Evolutionary conservation across 176 grass and related monocot species (phyloP).

Genomic region (Alopecurus myosuroides): DNA sequence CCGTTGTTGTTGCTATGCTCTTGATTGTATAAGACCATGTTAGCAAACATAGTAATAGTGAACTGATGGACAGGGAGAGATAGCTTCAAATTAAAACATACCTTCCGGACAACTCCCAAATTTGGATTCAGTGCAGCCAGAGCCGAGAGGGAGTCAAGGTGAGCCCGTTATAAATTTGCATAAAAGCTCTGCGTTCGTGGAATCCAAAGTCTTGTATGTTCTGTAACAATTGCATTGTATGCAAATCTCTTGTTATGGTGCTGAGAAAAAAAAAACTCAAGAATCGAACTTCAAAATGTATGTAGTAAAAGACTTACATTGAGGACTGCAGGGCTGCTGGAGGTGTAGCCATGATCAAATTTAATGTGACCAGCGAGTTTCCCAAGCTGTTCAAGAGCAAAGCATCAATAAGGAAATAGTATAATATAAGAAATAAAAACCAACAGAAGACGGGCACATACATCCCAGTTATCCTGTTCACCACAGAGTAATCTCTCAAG

Average conservation of each 20-base stretch:
- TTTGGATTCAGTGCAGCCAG: slow-evolving; percentile 85
- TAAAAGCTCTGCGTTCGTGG: slow-evolving; percentile 71
- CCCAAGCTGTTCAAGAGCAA: slow-evolving; percentile 59
- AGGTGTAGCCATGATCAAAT: slow-evolving; percentile 92
- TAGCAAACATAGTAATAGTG: too few relatives aligned
- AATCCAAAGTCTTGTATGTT: slow-evolving; percentile 76
- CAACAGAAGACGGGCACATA: slow-evolving; percentile 47
- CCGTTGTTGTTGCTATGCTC: too few relatives aligned
- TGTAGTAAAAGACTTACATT: slow-evolving; percentile 51
- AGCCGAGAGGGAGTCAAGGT: slow-evolving; percentile 79
- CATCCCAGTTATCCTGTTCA: slow-evolving; percentile 82
- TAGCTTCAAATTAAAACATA: slow-evolving; percentile 35
- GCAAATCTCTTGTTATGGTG: neutral
- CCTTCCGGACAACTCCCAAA: slow-evolving; percentile 93
- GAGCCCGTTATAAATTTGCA: slow-evolving; percentile 96
- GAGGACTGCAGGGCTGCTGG: slow-evolving; percentile 62
- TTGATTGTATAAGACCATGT: too few relatives aligned
- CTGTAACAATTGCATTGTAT: slow-evolving; percentile 68
- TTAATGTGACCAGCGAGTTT: slow-evolving; percentile 94
- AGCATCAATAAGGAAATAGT: slow-evolving; percentile 20
- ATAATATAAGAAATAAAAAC: slow-evolving; percentile 12
- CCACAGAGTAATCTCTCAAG: too few relatives aligned
- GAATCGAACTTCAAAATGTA: slow-evolving; percentile 22
- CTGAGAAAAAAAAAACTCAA: neutral
- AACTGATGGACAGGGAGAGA: slow-evolving; percentile 45